Evolutionary conservation across 352 stramenopile genomes (phyloP), one percentile per base, ranked within the genome.

Genomic region (Pythium graminicola): DNA sequence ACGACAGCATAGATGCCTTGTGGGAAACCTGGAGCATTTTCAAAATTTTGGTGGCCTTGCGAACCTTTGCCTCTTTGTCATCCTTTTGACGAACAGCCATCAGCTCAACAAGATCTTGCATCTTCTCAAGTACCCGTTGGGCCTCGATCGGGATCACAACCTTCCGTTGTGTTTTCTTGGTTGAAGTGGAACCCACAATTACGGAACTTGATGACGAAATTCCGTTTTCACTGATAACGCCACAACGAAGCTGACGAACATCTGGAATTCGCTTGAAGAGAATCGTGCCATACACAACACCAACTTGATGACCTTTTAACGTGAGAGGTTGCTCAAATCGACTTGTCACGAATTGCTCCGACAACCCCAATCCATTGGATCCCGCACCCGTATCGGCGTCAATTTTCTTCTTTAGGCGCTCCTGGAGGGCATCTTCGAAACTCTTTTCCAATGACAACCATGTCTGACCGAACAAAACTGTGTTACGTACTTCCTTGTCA

Each of bases 1-100:
- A 95, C 26, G 82, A 93, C 6, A 95, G 56, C 82, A 95, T 95
- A 4, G 84, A 95, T 1, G 76, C 84, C 52, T 95, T 95, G 69
- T 95, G 84, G 6, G 84, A 93, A 10, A 93, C 79, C 52, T 93
- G 81, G 19, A 95, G 69, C 80, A 95, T 89, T 62, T 92, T 90
- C 22, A 95, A 41, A 55, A 95, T 93, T 60, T 95, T 95, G 4
- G 81, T 93, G 0, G 84, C 84, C 44, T 95, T 95, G 10, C 84
- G 72, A n/a, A 93, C 84, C 60, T 93, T 95, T 9, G 67, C 81
- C 69, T 95, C 84, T 57, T 95, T 93, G 63, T 93, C 84, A 47
- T 95, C 84, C 57, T 95, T 95, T 57, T 91, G 81, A 4, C 81
- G 80, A 24, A 86, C 85, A 3, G 82, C 73, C 84, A 95, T 95